Percentiles rank a stretch among this genome's conserved stretches.
Evolutionary conservation across 2,329 filamentous ascomycete species (phyloP).

Genomic region (Beauveria rudraprayagi): DNA sequence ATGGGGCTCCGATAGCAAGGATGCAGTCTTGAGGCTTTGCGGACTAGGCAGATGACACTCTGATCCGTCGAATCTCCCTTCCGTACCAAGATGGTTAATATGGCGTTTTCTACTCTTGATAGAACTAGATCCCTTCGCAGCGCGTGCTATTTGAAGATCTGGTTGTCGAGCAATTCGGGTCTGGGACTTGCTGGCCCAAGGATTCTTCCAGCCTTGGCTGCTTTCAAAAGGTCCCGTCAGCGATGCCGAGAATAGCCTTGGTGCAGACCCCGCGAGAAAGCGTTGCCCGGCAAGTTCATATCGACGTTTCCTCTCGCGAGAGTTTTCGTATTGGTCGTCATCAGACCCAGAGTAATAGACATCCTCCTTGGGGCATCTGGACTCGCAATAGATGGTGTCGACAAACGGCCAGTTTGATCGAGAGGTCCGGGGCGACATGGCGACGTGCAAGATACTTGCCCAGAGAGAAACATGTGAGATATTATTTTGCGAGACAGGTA

Average conservation of each 20-base stretch:
- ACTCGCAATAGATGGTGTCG: constrained; percentile 39
- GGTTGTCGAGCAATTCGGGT: not conserved
- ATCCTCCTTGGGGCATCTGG: constrained; percentile 33
- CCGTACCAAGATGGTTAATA: not conserved
- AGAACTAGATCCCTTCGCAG: not conserved
- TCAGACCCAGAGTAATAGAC: constrained; percentile 50
- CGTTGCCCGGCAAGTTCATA: constrained; percentile 52
- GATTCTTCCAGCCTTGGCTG: constrained; percentile 42
- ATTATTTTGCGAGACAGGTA: not conserved
- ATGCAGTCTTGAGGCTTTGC: constrained; percentile 17
- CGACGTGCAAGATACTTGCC: not conserved
- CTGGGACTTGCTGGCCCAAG: constrained; percentile 35
- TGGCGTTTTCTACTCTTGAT: not conserved
- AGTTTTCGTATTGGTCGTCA: constrained; percentile 41
- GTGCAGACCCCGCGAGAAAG: constrained; percentile 48
- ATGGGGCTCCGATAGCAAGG: constrained; percentile 8
- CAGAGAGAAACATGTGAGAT: not conserved
- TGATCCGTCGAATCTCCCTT: not conserved
- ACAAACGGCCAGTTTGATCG: constrained; percentile 18
- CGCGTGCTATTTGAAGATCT: not conserved
- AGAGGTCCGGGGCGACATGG: not conserved
- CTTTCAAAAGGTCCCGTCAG: constrained; percentile 54
- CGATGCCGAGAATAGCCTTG: constrained; percentile 51
- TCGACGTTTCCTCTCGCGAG: constrained; percentile 39
- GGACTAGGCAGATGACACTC: constrained; percentile 16